phyloP scores from a whole-genome alignment of 371 early-diverging fungal genomes.

The Fennellomyces sp. region DNA sequence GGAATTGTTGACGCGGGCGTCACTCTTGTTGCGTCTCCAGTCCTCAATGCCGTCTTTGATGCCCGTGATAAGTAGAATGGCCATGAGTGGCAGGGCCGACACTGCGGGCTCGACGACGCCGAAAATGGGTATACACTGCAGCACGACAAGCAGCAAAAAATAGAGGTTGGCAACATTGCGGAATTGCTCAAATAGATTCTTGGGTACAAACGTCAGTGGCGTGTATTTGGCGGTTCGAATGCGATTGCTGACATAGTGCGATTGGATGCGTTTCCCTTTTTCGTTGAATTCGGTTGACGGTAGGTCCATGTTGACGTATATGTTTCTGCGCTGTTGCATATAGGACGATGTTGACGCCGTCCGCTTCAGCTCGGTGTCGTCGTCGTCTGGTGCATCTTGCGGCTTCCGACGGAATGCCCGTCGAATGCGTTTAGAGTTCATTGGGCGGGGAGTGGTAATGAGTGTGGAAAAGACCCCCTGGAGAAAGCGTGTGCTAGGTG shows the following conservation, averaged over 20 bases:
- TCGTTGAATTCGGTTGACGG: constrained; percentile 37
- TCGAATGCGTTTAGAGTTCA: constrained; percentile 6
- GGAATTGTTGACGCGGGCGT: constrained; percentile 73
- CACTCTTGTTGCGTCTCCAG: constrained; percentile 69
- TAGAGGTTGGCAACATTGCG: constrained; percentile 90
- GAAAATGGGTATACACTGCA: constrained; percentile 75
- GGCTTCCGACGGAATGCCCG: constrained; percentile 6
- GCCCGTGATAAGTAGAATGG: constrained; percentile 81
- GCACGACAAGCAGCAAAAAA: constrained; percentile 82
- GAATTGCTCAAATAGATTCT: constrained; percentile 90
- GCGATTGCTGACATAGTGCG: constrained; percentile 56
- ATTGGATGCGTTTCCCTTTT: constrained; percentile 21
- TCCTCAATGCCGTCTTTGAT: constrained; percentile 94
- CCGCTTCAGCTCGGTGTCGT: constrained; percentile 20
- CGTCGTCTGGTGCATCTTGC: constrained; percentile 16
- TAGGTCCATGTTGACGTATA: constrained; percentile 46
- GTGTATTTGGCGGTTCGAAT: constrained; percentile 90
- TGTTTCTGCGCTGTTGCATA: constrained; percentile 41
- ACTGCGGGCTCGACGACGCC: constrained; percentile 82
- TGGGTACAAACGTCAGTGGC: constrained; percentile 80
- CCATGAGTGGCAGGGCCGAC: constrained; percentile 81
- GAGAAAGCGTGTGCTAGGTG: not conserved
- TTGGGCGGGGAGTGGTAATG: not conserved
- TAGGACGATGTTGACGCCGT: constrained; percentile 46
- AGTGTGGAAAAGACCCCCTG: not conserved